Percentiles rank a stretch among this genome's conserved stretches.
These are phyloP conservation scores for Colletotrichum trifolii DNA, from an alignment of 2,329 filamentous ascomycete species.

Conservation along the genomic window DNA sequence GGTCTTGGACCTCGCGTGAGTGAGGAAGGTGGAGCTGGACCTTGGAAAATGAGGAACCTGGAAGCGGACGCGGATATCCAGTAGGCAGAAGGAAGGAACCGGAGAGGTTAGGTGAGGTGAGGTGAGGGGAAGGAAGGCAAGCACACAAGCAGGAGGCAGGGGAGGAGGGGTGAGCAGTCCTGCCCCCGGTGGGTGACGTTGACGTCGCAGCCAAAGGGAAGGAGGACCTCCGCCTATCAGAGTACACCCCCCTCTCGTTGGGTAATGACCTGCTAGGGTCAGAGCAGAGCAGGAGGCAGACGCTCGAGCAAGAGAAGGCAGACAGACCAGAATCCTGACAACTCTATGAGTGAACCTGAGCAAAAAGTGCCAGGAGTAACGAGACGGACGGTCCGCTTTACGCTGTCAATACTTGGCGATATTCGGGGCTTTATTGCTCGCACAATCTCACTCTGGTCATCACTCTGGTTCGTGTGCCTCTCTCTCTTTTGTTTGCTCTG, in stretches of 20 bases:
- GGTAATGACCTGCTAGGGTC: neutral
- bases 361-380: too few species aligned
- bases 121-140: neutral
- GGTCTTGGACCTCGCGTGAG: neutral
- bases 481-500: too few species aligned
- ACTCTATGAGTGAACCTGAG: neutral
- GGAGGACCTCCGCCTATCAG: constrained; percentile 14
- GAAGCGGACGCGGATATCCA: neutral
- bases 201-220: constrained; percentile 26
- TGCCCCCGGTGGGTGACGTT: constrained; percentile 19
- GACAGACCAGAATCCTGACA: constrained; percentile 15
- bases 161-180: constrained; percentile 1
- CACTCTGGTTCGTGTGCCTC: too few species aligned
- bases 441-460: too few species aligned
- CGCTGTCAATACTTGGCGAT: too few species aligned
- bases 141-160: too few species aligned
- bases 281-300: neutral
- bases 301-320: constrained; percentile 24
- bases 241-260: constrained; percentile 24
- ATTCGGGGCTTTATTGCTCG: too few species aligned
- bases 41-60: neutral
- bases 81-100: constrained; percentile 10
- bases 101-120: neutral
- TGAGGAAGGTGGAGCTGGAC: neutral
- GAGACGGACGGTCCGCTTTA: too few species aligned